Base-by-base conservation (phyloP, 2,329 filamentous ascomycete genomes). In the Epichloe scottii region DNA sequence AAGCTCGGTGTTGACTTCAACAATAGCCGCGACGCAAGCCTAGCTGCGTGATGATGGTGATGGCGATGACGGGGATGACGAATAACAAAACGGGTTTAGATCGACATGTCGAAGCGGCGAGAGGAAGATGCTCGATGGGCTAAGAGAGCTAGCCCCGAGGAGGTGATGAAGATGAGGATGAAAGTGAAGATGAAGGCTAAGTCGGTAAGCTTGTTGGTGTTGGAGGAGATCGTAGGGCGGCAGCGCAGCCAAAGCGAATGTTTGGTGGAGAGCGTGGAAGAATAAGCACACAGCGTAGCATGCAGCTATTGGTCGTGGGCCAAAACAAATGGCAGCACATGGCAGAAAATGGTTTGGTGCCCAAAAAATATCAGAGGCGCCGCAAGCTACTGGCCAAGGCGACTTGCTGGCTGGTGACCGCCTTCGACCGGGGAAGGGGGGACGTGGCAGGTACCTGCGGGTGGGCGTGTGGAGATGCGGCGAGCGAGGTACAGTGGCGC, bases 291-390 rank as follows among this genome's bases (percentile, higher is more conserved):
- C 56, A 57, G 54, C 56, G 55, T 57, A 56, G 55, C 46, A 53
- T 46, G 57, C 49, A 56, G 55, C 56, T 52, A 58, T 61, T 63
- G 61, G 62, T 55, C 56, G 57, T 57, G 56, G 55, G 56, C 51
- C 56, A 62, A 63, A 64, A 64, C 59, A 56, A 60, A 59, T 45
- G 51, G 34, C 51, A 49, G 46, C 40, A 46, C 51, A 48, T 46
- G 35, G 51, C 53, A 54, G 45, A 52, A 55, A 44, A 46, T 30
- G 40, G 45, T 42, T 47, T 35, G 49, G 19, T 45, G 21, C 4
- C 17, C 5, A 40, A 33, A 23, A 23, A 42, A 55, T n/a, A 49
- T 17, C 30, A 38, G 43, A 43, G 11, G 26, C 40, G 34, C 19
- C 40, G 37, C 40, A 7, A 17, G 26, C 26, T 30, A 10, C 26